phyloP scores from a whole-genome alignment of 1,284 basidiomycete species.

The Neonothopanus nambi region DNA sequence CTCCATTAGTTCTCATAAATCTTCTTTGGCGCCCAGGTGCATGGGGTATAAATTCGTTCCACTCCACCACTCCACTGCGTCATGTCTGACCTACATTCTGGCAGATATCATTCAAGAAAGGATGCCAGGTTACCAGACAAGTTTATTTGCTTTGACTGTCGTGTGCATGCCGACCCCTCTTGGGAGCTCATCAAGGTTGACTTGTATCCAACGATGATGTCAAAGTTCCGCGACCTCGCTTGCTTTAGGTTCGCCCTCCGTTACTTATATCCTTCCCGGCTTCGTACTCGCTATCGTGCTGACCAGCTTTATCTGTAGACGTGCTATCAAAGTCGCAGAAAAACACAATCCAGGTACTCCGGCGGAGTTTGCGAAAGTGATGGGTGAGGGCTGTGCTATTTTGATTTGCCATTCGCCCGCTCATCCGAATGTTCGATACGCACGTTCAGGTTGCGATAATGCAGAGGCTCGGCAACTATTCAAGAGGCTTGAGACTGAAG shows the following conservation, averaged over 20 bases:
- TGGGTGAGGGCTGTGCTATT: constrained; percentile 43
- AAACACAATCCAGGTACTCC: constrained; percentile 45
- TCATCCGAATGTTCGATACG: background rate
- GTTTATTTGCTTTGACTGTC: constrained; percentile 73
- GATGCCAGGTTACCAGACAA: constrained; percentile 56
- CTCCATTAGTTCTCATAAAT: constrained; percentile 4
- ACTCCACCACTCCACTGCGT: background rate
- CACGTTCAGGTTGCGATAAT: constrained; percentile 50
- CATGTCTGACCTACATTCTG: background rate
- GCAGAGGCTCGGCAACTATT: constrained; percentile 61
- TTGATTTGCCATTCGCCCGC: background rate
- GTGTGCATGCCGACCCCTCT: constrained; percentile 58
- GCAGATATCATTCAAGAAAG: constrained; percentile 59
- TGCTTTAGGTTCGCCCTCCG: constrained; percentile 56
- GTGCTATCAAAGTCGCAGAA: constrained; percentile 74
- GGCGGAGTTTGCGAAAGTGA: constrained; percentile 56
- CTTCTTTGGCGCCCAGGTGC: constrained; percentile 51
- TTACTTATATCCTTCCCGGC: constrained; percentile 6
- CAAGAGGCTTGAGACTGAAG: constrained; percentile 69
- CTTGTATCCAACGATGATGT: constrained; percentile 57
- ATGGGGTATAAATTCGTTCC: constrained; percentile 55
- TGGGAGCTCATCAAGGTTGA: constrained; percentile 68
- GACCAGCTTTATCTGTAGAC: constrained; percentile 36
- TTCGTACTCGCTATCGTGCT: background rate
- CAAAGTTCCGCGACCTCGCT: constrained; percentile 64